A percentile compares a stretch with the other conserved stretches of the same genome.
Evolutionary conservation across 2,329 filamentous ascomycete genomes (phyloP).

Genomic region (Hymenoscyphus linearis): DNA sequence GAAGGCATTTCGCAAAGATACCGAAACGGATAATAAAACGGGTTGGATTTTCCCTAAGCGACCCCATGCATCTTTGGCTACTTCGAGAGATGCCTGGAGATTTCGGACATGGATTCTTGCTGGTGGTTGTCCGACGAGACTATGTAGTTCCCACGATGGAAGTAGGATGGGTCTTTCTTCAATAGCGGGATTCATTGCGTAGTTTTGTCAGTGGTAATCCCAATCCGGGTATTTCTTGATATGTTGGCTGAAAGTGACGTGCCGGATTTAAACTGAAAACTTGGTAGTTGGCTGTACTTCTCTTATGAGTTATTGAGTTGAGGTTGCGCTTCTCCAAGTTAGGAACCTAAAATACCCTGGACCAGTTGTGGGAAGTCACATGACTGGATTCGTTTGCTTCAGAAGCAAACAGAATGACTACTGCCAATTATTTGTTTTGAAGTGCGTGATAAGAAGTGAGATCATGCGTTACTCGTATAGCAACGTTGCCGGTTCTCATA

Average conservation of each 20-base stretch:
- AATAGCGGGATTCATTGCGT: not conserved
- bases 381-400: not conserved
- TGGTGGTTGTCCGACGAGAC: constrained; percentile 36
- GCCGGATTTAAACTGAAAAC: not conserved
- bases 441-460: no score
- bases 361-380: not conserved
- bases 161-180: not conserved
- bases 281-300: not conserved
- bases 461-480: no score
- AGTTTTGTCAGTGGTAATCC: not conserved
- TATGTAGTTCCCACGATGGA: constrained; percentile 10
- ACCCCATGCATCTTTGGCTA: constrained; percentile 61
- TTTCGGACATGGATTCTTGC: constrained; percentile 57
- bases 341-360: not conserved
- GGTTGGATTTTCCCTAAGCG: constrained; percentile 55
- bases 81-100: constrained; percentile 48
- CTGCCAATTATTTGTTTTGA: not conserved
- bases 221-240: no score
- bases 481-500: no score
- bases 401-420: no score
- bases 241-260: not conserved
- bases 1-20: constrained; percentile 53
- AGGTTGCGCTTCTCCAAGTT: not conserved
- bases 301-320: not conserved
- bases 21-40: constrained; percentile 52